Conservation (phyloP, 1,284 basidiomycete species). For the Rhizoctonia solani region DNA sequence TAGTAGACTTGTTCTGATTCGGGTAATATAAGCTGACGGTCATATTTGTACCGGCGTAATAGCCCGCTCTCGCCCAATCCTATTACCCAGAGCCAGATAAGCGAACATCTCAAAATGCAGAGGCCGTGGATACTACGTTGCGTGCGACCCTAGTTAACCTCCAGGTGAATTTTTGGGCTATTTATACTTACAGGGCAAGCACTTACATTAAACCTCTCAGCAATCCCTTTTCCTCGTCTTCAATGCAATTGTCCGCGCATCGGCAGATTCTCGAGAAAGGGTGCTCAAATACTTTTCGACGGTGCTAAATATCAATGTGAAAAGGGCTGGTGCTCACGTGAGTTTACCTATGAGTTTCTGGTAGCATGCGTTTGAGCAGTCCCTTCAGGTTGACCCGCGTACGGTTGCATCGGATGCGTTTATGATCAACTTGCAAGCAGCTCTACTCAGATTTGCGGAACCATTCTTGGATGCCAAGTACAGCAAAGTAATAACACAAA, state of each 20-base stretch:
- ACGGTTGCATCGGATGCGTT: constrained; percentile 92
- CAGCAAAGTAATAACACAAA: constrained; percentile 65
- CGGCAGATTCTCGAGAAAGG: constrained; percentile 77
- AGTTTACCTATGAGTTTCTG: constrained; percentile 47
- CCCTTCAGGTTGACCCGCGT: constrained; percentile 70
- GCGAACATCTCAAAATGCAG: constrained; percentile 71
- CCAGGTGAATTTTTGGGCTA: constrained; percentile 57
- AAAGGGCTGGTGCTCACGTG: constrained; percentile 82
- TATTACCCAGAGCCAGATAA: constrained; percentile 88
- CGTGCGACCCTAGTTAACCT: constrained; percentile 78
- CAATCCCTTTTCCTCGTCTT: constrained; percentile 89
- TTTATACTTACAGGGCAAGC: constrained; percentile 8
- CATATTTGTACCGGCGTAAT: neutral
- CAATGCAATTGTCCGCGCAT: constrained; percentile 84
- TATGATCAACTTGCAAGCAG: constrained; percentile 86
- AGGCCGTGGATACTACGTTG: constrained; percentile 81
- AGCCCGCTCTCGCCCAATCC: constrained; percentile 76
- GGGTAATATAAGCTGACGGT: neutral
- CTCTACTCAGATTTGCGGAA: constrained; percentile 87
- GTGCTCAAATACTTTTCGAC: constrained; percentile 85
- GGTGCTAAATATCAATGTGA: constrained; percentile 77
- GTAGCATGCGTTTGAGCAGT: neutral
- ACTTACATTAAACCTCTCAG: neutral
- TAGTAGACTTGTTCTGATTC: constrained; percentile 44
- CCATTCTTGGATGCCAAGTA: constrained; percentile 95